These are phyloP conservation scores for Vigna trinervia DNA, from an alignment of 306 rosid species.

Conservation along the genomic window DNA sequence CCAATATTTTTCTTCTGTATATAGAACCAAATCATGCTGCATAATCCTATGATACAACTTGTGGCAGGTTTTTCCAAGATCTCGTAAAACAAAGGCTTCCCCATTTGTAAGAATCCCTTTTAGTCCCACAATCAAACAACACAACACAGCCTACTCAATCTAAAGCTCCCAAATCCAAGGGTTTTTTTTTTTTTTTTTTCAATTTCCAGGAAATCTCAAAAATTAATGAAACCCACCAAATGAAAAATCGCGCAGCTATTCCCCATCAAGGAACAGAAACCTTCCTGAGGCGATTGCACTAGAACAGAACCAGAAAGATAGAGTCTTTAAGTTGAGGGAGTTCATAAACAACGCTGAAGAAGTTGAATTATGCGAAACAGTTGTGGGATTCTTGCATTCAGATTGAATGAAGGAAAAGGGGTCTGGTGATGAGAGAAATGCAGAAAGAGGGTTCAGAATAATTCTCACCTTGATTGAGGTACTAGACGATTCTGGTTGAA, in stretches of 20 bases:
- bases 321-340: conserved; percentile 32
- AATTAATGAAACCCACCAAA: conserved; percentile 41
- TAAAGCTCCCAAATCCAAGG: conserved; percentile 41
- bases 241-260: background rate
- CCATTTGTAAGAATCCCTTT: conserved; percentile 59
- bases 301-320: conserved; percentile 38
- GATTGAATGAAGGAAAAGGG: conserved; percentile 26
- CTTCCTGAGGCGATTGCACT: background rate
- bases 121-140: conserved; percentile 39
- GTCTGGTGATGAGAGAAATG: conserved; percentile 17
- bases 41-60: conserved; percentile 80
- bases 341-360: conserved; percentile 37
- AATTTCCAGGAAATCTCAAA: conserved; percentile 18
- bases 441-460: conserved; percentile 30
- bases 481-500: conserved; percentile 45
- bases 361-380: conserved; percentile 27
- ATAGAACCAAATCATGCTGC: conserved; percentile 88
- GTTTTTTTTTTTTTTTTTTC: background rate
- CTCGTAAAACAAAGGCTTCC: conserved; percentile 91
- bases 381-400: conserved; percentile 4
- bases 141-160: conserved; percentile 14
- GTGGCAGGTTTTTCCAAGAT: conserved; percentile 94
- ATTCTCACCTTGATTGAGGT: conserved; percentile 51
- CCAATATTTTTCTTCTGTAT: conserved; percentile 92
- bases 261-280: conserved; percentile 19